These are phyloP conservation scores for Schoenoplectus tabernaemontani DNA, from an alignment of 202 grass and related monocot genomes.

Conservation along the genomic window DNA sequence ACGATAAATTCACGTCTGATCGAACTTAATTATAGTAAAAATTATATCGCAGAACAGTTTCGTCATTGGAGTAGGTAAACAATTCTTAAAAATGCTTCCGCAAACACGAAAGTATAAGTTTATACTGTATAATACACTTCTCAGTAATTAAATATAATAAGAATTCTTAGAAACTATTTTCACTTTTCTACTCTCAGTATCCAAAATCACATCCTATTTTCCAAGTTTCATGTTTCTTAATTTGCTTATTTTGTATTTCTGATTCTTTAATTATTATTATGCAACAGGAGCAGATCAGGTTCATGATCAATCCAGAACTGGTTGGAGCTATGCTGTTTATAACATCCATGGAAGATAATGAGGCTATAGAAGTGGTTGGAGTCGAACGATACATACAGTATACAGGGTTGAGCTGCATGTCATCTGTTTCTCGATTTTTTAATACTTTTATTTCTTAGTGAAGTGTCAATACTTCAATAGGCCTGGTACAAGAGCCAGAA, in stretches of 20 bases:
- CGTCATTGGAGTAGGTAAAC: too few relatives aligned
- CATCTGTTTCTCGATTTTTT: background rate
- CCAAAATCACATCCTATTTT: too few relatives aligned
- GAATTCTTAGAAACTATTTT: too few relatives aligned
- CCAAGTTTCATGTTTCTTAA: background rate
- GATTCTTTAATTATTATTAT: background rate
- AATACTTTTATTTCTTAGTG: background rate
- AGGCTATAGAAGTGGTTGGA: slow-evolving; percentile 41
- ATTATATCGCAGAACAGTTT: too few relatives aligned
- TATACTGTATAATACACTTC: too few relatives aligned
- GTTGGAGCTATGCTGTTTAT: slow-evolving; percentile 38
- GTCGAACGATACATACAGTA: slow-evolving; percentile 31
- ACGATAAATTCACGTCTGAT: too few relatives aligned
- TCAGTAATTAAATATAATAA: too few relatives aligned
- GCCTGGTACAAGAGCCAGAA: background rate
- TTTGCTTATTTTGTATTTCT: background rate
- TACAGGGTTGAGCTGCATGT: slow-evolving; percentile 24
- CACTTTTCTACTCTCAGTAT: too few relatives aligned
- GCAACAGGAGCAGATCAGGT: slow-evolving; percentile 36
- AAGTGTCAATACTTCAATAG: background rate
- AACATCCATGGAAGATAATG: slow-evolving; percentile 32
- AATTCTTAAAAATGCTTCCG: too few relatives aligned
- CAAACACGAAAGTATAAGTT: too few relatives aligned
- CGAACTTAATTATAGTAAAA: too few relatives aligned
- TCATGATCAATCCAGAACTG: slow-evolving; percentile 47